These are phyloP conservation scores for Heracleum sosnowskyi DNA, from an alignment of 129 eudicot species.

Conservation along the genomic window DNA sequence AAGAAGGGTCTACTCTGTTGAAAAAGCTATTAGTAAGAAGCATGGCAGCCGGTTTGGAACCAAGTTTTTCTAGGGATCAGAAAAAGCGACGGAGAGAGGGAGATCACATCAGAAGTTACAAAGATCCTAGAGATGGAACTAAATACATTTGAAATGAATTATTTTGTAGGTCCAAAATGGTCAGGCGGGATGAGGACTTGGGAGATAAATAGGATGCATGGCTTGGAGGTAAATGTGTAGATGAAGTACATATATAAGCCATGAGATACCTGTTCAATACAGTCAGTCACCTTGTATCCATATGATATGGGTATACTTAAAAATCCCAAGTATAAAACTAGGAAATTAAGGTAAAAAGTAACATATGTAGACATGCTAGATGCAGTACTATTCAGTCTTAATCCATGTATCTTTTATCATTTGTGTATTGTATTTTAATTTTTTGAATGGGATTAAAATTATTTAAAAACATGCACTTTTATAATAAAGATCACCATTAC, in stretches of 20 bases:
- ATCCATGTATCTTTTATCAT: too few relatives aligned
- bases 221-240: slow-evolving; percentile 54
- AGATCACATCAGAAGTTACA: too few relatives aligned
- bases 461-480: too few relatives aligned
- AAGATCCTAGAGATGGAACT: too few relatives aligned
- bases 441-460: too few relatives aligned
- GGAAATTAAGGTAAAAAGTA: slow-evolving; percentile 13
- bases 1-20: slow-evolving; percentile 27
- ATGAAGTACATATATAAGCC: slow-evolving; percentile 18
- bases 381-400: too few relatives aligned
- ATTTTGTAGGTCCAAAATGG: slow-evolving; percentile 34
- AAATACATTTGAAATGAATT: too few relatives aligned
- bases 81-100: too few relatives aligned
- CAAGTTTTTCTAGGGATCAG: too few relatives aligned
- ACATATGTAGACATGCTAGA: slow-evolving; percentile 27
- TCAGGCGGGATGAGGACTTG: slow-evolving; percentile 30
- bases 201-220: slow-evolving; percentile 25
- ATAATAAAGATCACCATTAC: too few relatives aligned
- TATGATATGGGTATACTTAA: slow-evolving; percentile 32
- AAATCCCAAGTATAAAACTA: too few relatives aligned
- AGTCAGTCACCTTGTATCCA: slow-evolving; percentile 35
- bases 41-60: slow-evolving; percentile 16
- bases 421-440: too few relatives aligned
- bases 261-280: slow-evolving; percentile 31
- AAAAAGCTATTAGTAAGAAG: slow-evolving; percentile 12